A percentile compares a stretch with the other conserved stretches of the same genome.
phyloP scores from a whole-genome alignment of 768 basidiomycete species.

The Lactarius akahatsu region DNA sequence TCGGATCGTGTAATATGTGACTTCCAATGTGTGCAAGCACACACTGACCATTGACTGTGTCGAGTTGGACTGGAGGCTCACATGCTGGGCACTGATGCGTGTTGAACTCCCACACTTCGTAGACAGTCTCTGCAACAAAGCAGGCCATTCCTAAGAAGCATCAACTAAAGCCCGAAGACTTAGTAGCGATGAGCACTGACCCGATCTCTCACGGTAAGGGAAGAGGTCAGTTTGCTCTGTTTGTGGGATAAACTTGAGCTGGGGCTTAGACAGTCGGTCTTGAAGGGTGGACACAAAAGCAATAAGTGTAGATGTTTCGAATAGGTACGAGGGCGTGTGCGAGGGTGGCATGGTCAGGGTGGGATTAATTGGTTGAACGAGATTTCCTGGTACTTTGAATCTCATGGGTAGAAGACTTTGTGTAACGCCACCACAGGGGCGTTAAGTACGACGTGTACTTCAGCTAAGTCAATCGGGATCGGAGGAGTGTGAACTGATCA shows the following conservation, averaged over 20 bases:
- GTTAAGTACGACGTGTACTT: too few relatives aligned
- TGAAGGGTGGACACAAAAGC: background rate
- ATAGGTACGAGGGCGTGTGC: background rate
- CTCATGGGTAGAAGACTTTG: background rate
- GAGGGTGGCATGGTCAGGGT: background rate
- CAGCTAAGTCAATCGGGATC: too few relatives aligned
- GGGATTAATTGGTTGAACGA: background rate
- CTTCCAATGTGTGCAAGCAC: background rate
- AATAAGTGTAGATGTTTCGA: background rate
- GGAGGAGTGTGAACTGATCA: too few relatives aligned
- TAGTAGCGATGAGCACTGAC: background rate
- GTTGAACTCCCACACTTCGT: background rate
- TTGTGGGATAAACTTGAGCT: background rate
- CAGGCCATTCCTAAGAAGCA: background rate
- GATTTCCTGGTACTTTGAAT: background rate
- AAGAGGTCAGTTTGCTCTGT: background rate
- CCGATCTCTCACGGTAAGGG: background rate
- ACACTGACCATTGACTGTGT: background rate
- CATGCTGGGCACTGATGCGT: background rate
- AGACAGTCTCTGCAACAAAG: background rate
- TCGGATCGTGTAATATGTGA: background rate
- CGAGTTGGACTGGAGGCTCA: background rate
- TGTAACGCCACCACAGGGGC: too few relatives aligned
- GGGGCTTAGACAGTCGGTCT: background rate
- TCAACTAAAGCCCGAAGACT: too few relatives aligned